Evolutionary conservation across 345 rosid species (phyloP).

Genomic region (Citrus medica): DNA sequence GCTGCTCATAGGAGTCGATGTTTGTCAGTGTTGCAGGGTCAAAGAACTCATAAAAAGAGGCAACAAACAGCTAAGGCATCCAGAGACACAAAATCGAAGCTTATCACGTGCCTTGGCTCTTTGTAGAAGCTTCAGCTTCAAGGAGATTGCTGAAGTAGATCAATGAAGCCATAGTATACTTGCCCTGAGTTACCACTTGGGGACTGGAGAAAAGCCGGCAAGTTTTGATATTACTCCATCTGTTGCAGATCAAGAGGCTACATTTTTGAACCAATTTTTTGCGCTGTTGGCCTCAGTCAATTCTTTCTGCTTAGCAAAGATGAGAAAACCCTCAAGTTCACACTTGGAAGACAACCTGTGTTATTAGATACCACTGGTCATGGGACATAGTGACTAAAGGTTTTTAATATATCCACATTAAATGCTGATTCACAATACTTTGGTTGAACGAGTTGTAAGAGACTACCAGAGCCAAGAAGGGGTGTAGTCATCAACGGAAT

Average conservation of each 20-base stretch:
- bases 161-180: neutral
- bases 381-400: neutral
- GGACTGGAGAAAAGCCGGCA: neutral
- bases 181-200: neutral
- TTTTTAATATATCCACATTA: neutral
- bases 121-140: neutral
- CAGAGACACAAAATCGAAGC: neutral
- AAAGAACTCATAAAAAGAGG: neutral
- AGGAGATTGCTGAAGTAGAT: neutral
- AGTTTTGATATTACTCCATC: neutral
- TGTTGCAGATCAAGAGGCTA: neutral
- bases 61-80: neutral
- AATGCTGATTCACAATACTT: neutral
- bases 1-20: neutral
- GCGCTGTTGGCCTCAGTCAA: neutral
- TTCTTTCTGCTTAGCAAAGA: neutral
- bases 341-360: neutral
- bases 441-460: neutral
- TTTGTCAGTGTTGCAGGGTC: constrained; percentile 9
- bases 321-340: neutral
- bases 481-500: neutral
- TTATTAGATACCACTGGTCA: neutral
- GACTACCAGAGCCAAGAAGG: neutral
- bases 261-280: neutral
- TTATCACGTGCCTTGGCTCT: neutral